Percentiles rank a stretch among this genome's conserved stretches.
Conservation (phyloP, 768 basidiomycete species). For the Hericium rajendrae region DNA sequence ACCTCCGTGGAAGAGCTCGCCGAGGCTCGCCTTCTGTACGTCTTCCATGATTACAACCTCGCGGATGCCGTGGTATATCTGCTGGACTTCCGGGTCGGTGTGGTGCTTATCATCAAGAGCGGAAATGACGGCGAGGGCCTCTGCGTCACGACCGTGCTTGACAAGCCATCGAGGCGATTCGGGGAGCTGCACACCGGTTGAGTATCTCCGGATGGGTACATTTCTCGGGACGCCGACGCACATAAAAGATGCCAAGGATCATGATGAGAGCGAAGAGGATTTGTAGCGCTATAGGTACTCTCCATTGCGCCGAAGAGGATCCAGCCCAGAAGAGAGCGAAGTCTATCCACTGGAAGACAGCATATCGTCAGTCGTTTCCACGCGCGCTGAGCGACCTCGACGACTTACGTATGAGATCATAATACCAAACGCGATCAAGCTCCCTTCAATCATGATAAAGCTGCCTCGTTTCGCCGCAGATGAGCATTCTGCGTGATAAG, state of each 20-base stretch:
- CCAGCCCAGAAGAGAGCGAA: constrained; percentile 51
- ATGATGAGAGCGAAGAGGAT: constrained; percentile 46
- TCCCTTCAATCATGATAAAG: constrained; percentile 58
- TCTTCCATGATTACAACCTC: constrained; percentile 42
- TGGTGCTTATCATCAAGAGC: constrained; percentile 45
- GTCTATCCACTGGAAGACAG: constrained; percentile 21
- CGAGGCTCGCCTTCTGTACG: constrained; percentile 28
- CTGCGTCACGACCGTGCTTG: constrained; percentile 42
- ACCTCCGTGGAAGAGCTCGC: constrained; percentile 47
- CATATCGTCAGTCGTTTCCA: neutral
- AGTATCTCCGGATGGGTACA: no score
- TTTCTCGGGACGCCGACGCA: constrained; percentile 20
- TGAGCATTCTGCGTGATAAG: constrained; percentile 60
- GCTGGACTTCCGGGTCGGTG: constrained; percentile 36
- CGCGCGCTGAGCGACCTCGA: neutral
- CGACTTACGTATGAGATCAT: constrained; percentile 33
- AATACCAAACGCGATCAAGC: constrained; percentile 53
- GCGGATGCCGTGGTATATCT: constrained; percentile 43
- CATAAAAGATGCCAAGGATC: constrained; percentile 39
- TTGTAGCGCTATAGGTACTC: constrained; percentile 53
- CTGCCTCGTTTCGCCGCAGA: constrained; percentile 48
- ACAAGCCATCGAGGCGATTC: constrained; percentile 55
- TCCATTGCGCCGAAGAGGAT: constrained; percentile 47
- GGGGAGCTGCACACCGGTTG: constrained; percentile 30
- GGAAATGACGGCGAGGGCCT: constrained; percentile 53